Base-by-base conservation (phyloP, 805 yeast genomes). In the Metschnikowia rubicola region DNA sequence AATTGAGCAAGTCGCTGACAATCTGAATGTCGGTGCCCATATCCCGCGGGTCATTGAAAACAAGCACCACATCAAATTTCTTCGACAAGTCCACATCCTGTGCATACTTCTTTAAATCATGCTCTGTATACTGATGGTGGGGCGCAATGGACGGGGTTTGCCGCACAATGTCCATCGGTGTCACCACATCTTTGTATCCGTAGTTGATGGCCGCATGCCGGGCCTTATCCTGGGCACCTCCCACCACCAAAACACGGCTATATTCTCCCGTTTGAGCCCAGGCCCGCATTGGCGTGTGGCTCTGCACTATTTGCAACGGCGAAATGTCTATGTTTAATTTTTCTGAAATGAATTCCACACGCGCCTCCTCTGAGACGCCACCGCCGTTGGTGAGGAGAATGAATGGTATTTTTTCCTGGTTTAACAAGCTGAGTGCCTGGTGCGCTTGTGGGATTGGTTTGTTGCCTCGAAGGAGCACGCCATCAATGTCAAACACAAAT, bases 341-440 rank as follows among this genome's bases (percentile, higher is more conserved):
- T 8, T 68, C 58, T 2, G 81, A 73, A 3, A 88, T 62, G 31
- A 74, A 76, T 2, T 71, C 68, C 2, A 82, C 80, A 37, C 96
- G 70, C n/a, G 72, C 75, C 5, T 58, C 50, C 59, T 90, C 97
- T 10, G 78, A 66, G 30, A 75, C 75, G 2, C 97, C 97, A 7
- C 97, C 97, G 15, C 97, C 97, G 63, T 91, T 90, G 8, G 97
- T 90, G 61, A 91, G 72, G 36, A 91, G 61, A n/a, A 89, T 80
- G 68, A 81, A 91, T 1, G 97, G 96, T 7, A 89, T 70, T 15
- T 75, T 73, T 19, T 74, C 60, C 8, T 73, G 52, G 37, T 83
- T 70, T 39, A 91, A 68, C 13, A 79, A 61, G 39, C 71, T 62
- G 30, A 87, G 67, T 0, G 96, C 86, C 13, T 73, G 74, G 10